phyloP scores from a whole-genome alignment of 2,329 filamentous ascomycete genomes.

The Xylaria digitata region DNA sequence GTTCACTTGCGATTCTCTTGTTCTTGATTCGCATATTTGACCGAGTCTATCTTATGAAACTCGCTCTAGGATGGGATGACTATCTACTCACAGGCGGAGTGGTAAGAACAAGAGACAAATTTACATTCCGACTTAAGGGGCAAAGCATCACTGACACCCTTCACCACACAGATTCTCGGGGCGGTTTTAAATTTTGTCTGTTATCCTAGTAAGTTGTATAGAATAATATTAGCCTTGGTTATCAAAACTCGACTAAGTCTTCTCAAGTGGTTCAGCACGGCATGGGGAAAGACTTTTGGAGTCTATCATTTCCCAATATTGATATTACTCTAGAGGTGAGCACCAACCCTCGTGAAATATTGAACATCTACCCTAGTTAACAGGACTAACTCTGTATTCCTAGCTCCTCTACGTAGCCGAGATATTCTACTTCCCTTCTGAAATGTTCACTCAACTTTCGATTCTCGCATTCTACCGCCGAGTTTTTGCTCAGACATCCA shows the following conservation, averaged over 20 bases:
- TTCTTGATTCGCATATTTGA: slow-evolving; percentile 24
- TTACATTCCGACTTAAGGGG: not conserved
- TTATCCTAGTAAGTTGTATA: slow-evolving; percentile 22
- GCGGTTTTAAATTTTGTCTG: slow-evolving; percentile 18
- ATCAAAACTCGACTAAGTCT: not conserved
- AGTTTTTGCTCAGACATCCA: slow-evolving; percentile 26
- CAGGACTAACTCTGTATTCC: not conserved
- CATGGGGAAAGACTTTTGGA: slow-evolving; percentile 29
- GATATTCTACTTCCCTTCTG: slow-evolving; percentile 26
- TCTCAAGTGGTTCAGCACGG: slow-evolving; percentile 19
- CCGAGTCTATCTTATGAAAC: slow-evolving; percentile 19
- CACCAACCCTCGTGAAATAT: not conserved
- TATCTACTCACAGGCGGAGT: slow-evolving; percentile 18
- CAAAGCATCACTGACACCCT: not conserved
- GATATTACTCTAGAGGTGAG: slow-evolving; percentile 25
- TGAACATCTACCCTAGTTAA: not conserved
- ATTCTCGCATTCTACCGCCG: slow-evolving; percentile 30
- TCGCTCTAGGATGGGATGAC: slow-evolving; percentile 22
- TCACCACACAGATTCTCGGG: slow-evolving; percentile 14
- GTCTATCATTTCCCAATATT: slow-evolving; percentile 25
- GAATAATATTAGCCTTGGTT: no score
- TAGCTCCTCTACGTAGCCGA: slow-evolving; percentile 29
- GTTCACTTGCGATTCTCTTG: slow-evolving; percentile 26
- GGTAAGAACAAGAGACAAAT: not conserved
- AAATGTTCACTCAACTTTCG: slow-evolving; percentile 31